phyloP scores from a whole-genome alignment of 306 rosid genomes.

The Medicago ruthenica region DNA sequence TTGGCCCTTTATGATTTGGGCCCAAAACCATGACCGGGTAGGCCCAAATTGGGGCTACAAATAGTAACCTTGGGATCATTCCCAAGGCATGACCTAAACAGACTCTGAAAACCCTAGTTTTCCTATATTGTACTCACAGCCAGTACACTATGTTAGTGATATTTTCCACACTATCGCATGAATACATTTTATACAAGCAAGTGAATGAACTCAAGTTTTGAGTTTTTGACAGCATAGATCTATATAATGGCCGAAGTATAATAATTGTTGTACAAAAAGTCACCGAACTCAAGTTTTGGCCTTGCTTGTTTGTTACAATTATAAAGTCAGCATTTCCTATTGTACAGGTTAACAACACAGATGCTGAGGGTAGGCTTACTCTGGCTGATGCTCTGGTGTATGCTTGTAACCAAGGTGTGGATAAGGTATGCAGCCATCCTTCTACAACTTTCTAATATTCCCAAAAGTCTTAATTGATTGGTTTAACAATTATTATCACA shows the following conservation, averaged over 20 bases:
- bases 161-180: neutral
- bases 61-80: too few relatives aligned
- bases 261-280: slow-evolving; percentile 9
- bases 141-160: slow-evolving; percentile 7
- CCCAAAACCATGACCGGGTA: too few relatives aligned
- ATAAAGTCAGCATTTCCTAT: slow-evolving; percentile 26
- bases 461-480: slow-evolving; percentile 8
- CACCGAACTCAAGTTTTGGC: slow-evolving; percentile 20
- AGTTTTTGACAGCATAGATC: neutral
- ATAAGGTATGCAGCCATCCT: slow-evolving; percentile 66
- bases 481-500: neutral
- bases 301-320: neutral
- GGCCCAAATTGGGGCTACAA: too few relatives aligned
- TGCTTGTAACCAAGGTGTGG: slow-evolving; percentile 97
- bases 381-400: slow-evolving; percentile 95
- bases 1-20: too few relatives aligned
- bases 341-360: slow-evolving; percentile 93
- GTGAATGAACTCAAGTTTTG: slow-evolving; percentile 9
- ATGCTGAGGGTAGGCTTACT: slow-evolving; percentile 99
- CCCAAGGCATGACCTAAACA: too few relatives aligned
- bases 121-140: too few relatives aligned
- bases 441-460: slow-evolving; percentile 2
- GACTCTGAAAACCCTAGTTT: too few relatives aligned
- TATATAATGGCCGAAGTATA: neutral
- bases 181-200: neutral